phyloP scores from a whole-genome alignment of 768 basidiomycete species.

The Lyophyllum atratum region DNA sequence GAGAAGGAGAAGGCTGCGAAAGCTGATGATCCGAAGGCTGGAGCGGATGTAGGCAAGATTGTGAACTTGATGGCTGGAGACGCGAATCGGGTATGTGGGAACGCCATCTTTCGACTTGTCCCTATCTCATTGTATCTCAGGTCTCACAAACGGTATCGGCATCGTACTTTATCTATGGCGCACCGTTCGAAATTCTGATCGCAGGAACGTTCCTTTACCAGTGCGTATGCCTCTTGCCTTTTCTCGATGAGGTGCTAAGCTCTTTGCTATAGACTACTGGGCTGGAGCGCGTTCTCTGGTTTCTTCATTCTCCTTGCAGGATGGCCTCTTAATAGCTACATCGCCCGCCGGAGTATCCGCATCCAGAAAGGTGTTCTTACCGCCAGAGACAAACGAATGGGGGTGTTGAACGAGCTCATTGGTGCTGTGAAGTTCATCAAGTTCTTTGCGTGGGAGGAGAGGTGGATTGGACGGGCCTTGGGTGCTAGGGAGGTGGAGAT shows the following conservation, averaged over 20 bases:
- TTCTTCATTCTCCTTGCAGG: constrained; percentile 66
- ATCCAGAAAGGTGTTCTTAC: constrained; percentile 61
- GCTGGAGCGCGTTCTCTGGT: constrained; percentile 74
- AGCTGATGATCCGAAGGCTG: constrained; percentile 62
- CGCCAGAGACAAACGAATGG: constrained; percentile 78
- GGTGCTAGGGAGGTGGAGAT: constrained; percentile 72
- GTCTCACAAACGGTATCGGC: constrained; percentile 56
- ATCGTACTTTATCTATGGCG: constrained; percentile 70
- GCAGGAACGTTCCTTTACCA: constrained; percentile 77
- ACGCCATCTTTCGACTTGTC: background rate
- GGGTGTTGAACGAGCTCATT: constrained; percentile 76
- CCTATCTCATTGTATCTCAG: constrained; percentile 18
- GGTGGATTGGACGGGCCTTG: constrained; percentile 68
- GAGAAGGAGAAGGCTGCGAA: constrained; percentile 41
- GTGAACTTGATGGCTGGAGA: constrained; percentile 89
- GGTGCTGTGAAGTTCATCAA: constrained; percentile 79
- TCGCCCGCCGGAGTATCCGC: constrained; percentile 59
- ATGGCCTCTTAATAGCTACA: constrained; percentile 71
- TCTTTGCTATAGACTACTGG: constrained; percentile 49
- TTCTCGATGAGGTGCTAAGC: background rate
- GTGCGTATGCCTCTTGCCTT: constrained; percentile 38
- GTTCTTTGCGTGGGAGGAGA: constrained; percentile 81
- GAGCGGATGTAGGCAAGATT: constrained; percentile 88
- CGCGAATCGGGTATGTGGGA: constrained; percentile 50
- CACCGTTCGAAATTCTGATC: constrained; percentile 78